Conservation (phyloP, 345 rosid genomes). For the Eucalyptus globulus region DNA sequence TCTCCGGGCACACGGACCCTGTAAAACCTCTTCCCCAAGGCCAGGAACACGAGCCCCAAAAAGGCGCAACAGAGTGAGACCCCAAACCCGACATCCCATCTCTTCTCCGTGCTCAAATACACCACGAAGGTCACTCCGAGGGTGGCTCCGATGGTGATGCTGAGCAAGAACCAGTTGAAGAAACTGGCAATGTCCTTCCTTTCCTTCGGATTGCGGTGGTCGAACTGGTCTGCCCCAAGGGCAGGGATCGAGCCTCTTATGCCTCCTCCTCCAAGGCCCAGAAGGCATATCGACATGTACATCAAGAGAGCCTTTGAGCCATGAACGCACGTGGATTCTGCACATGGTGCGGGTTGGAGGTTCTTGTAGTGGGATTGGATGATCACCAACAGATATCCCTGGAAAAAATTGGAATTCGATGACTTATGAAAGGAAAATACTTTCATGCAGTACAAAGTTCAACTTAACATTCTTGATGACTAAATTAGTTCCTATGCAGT, state of each 20-base stretch:
- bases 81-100: conserved; percentile 7
- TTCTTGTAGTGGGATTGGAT: conserved; percentile 7
- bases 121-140: conserved; percentile 11
- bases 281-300: conserved; percentile 2
- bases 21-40: conserved; percentile 5
- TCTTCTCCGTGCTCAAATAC: neutral
- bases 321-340: conserved; percentile 2
- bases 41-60: conserved; percentile 2
- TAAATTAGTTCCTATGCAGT: neutral
- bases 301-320: conserved; percentile 7
- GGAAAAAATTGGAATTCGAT: neutral
- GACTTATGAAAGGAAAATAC: neutral
- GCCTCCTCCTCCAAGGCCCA: conserved; percentile 16
- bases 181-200: conserved; percentile 7
- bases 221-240: conserved; percentile 11
- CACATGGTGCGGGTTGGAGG: conserved; percentile 8
- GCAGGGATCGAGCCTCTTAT: conserved; percentile 11
- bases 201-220: conserved; percentile 2
- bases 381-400: conserved; percentile 9
- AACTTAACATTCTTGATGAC: neutral
- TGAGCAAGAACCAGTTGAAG: conserved; percentile 18
- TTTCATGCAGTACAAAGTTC: neutral
- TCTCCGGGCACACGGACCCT: conserved; percentile 12
- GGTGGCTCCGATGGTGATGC: conserved; percentile 9
- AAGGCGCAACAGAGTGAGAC: conserved; percentile 3